Evolutionary conservation across 2,329 filamentous ascomycete species (phyloP).

Genomic region (Zasmidium angulare): DNA sequence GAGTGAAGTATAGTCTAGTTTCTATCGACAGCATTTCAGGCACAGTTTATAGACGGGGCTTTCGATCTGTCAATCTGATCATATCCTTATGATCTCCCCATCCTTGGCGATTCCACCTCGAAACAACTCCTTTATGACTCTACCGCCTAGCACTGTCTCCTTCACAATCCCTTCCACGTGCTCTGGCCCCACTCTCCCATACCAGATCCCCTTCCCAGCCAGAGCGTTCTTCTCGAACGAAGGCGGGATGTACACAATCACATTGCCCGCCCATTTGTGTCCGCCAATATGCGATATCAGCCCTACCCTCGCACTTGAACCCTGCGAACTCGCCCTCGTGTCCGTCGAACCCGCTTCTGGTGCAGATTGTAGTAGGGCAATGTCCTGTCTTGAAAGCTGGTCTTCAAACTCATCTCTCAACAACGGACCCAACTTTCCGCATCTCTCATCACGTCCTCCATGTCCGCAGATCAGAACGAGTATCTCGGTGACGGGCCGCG

Average conservation of each 20-base stretch:
- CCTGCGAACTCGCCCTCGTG: slow-evolving; percentile 29
- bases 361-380: slow-evolving; percentile 50
- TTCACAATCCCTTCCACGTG: slow-evolving; percentile 74
- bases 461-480: slow-evolving; percentile 89
- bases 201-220: slow-evolving; percentile 75
- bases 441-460: slow-evolving; percentile 75
- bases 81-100: slow-evolving; percentile 33
- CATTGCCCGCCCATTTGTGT: slow-evolving; percentile 82
- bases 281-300: slow-evolving; percentile 79
- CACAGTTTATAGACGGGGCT: too few relatives aligned
- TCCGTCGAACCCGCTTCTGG: slow-evolving; percentile 38
- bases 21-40: not conserved
- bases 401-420: slow-evolving; percentile 69
- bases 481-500: slow-evolving; percentile 64
- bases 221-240: slow-evolving; percentile 52
- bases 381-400: slow-evolving; percentile 53
- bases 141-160: slow-evolving; percentile 68
- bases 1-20: not conserved
- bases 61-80: slow-evolving; percentile 1
- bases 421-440: slow-evolving; percentile 75
- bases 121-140: slow-evolving; percentile 69
- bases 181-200: slow-evolving; percentile 72
- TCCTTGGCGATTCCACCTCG: slow-evolving; percentile 61
- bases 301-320: slow-evolving; percentile 59
- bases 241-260: slow-evolving; percentile 76